Conservation (phyloP, 306 rosid genomes). For the Trifolium pratense region DNA sequence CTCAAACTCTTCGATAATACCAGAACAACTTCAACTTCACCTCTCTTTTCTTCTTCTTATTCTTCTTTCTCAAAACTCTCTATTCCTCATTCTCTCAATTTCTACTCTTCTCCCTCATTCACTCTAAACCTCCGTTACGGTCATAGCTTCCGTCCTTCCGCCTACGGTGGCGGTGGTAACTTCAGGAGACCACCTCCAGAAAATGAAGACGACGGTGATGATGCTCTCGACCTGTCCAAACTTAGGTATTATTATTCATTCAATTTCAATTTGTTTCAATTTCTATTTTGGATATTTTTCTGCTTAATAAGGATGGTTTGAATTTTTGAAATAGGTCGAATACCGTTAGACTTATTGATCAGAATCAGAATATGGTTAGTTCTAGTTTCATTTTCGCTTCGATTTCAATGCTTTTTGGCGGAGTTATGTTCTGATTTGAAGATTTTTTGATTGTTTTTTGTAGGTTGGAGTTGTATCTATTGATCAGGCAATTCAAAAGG, state of each 20-base stretch:
- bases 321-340: slow-evolving; percentile 67
- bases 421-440: slow-evolving; percentile 27
- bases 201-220: slow-evolving; percentile 56
- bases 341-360: slow-evolving; percentile 87
- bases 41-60: slow-evolving; percentile 46
- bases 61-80: slow-evolving; percentile 55
- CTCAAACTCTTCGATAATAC: slow-evolving; percentile 45
- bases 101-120: slow-evolving; percentile 39
- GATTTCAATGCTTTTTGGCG: background rate
- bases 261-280: background rate
- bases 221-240: slow-evolving; percentile 65
- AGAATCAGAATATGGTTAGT: slow-evolving; percentile 90
- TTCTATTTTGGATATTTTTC: background rate
- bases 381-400: background rate
- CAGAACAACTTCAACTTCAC: slow-evolving; percentile 32
- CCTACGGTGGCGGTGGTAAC: slow-evolving; percentile 42
- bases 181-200: slow-evolving; percentile 44
- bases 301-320: slow-evolving; percentile 29
- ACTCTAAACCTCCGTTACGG: slow-evolving; percentile 57
- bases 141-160: slow-evolving; percentile 53
- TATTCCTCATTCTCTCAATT: slow-evolving; percentile 41
- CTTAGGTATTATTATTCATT: slow-evolving; percentile 51
- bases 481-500: slow-evolving; percentile 71
- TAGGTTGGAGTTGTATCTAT: slow-evolving; percentile 86
- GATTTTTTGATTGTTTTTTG: slow-evolving; percentile 28